phyloP scores from a whole-genome alignment of 352 stramenopile genomes.

The Globisporangium middletonii region DNA sequence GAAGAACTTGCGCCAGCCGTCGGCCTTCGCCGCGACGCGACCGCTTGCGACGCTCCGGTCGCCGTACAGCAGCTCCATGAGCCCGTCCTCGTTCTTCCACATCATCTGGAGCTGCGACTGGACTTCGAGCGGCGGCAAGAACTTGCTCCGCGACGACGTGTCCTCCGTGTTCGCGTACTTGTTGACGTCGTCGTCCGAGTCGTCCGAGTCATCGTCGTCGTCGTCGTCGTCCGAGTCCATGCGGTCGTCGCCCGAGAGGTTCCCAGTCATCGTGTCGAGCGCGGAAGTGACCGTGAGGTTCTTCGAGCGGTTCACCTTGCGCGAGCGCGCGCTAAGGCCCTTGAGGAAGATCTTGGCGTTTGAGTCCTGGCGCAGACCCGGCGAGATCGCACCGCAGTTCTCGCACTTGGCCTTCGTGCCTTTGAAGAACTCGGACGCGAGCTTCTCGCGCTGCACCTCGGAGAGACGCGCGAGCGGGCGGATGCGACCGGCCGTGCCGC shows the following conservation, averaged over 20 bases:
- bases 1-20: slow-evolving; percentile 95
- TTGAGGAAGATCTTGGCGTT: slow-evolving; percentile 98
- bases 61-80: slow-evolving; percentile 93
- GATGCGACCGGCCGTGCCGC: slow-evolving; percentile 17
- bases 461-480: slow-evolving; percentile 50
- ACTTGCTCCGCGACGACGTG: slow-evolving; percentile 82
- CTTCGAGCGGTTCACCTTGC: slow-evolving; percentile 79
- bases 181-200: slow-evolving; percentile 41
- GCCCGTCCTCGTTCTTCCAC: slow-evolving; percentile 90
- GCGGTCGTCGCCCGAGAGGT: slow-evolving; percentile 41
- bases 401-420: slow-evolving; percentile 93
- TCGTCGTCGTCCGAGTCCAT: slow-evolving; percentile 32
- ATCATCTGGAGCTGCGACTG: slow-evolving; percentile 94
- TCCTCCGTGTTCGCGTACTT: slow-evolving; percentile 59
- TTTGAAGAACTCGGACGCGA: slow-evolving; percentile 90
- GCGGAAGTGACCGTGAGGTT: slow-evolving; percentile 78
- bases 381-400: slow-evolving; percentile 95
- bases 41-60: slow-evolving; percentile 68
- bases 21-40: slow-evolving; percentile 24
- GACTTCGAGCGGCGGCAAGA: slow-evolving; percentile 93
- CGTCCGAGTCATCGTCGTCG: slow-evolving; percentile 63
- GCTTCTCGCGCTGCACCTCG: slow-evolving; percentile 72
- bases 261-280: slow-evolving; percentile 74
- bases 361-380: slow-evolving; percentile 95
- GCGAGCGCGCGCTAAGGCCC: slow-evolving; percentile 67